These are phyloP conservation scores for Vigna unguiculata DNA, from an alignment of 306 rosid genomes.

Conservation along the genomic window DNA sequence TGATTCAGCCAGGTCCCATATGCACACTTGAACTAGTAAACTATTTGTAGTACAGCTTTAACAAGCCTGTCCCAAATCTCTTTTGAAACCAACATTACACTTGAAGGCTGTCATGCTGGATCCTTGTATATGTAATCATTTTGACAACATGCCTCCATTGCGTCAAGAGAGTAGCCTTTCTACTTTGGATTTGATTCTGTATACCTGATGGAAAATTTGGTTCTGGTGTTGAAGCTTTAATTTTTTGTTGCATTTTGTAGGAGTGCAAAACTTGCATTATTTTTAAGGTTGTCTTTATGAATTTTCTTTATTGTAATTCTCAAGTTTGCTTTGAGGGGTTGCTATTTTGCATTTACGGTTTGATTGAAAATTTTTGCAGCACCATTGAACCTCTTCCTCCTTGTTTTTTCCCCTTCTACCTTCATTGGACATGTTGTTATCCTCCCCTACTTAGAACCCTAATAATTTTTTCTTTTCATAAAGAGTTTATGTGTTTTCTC, in stretches of 20 bases:
- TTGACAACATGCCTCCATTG: not conserved
- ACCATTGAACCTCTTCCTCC: not conserved
- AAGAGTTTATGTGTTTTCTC: conserved; percentile 33
- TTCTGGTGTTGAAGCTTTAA: conserved; percentile 7
- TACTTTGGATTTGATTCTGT: conserved; percentile 5
- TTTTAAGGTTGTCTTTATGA: conserved; percentile 16
- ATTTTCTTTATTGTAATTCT: not conserved
- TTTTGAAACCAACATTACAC: not conserved
- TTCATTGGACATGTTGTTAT: conserved; percentile 10
- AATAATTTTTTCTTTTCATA: not conserved
- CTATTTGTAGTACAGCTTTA: not conserved
- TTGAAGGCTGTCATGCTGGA: conserved; percentile 7
- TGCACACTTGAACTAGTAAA: not conserved
- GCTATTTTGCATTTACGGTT: conserved; percentile 8
- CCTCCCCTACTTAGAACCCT: conserved; percentile 23
- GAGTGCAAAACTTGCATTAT: conserved; percentile 1
- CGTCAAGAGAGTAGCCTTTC: conserved; percentile 14
- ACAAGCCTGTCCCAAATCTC: not conserved
- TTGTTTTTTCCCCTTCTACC: not conserved
- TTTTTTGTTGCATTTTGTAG: conserved; percentile 16
- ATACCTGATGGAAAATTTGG: conserved; percentile 9
- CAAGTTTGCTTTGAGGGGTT: conserved; percentile 28
- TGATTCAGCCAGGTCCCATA: not conserved
- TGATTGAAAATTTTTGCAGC: conserved; percentile 23
- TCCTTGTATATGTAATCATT: not conserved